These are phyloP conservation scores for Kwoniella shivajii DNA, from an alignment of 1,284 basidiomycete genomes.

Conservation along the genomic window DNA sequence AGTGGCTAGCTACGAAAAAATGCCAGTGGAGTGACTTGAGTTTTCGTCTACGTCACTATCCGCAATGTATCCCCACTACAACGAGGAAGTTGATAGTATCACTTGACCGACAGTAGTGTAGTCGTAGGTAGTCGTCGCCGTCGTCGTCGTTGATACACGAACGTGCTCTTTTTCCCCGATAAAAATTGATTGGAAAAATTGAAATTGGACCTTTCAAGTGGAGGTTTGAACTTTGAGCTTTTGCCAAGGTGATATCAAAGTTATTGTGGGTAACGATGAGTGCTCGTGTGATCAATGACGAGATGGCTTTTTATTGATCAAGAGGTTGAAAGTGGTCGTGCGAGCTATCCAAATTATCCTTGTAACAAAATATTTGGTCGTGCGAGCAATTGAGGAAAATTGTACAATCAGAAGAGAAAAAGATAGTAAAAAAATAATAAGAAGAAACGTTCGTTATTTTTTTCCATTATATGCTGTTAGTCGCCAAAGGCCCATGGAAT, in stretches of 20 bases:
- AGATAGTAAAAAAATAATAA: background rate
- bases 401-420: background rate
- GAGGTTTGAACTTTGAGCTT: background rate
- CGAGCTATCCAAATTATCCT: background rate
- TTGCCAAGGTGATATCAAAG: background rate
- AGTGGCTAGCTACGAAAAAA: background rate
- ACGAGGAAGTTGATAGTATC: background rate
- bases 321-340: conserved; percentile 7
- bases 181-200: background rate
- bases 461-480: no score
- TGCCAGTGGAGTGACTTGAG: no score
- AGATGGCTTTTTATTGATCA: background rate
- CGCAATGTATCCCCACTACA: background rate
- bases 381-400: background rate
- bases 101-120: no score
- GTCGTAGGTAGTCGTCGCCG: background rate
- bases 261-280: conserved; percentile 4
- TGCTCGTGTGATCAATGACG: conserved; percentile 9
- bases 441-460: background rate
- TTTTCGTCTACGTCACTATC: background rate
- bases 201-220: background rate
- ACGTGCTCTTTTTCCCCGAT: background rate
- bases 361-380: background rate
- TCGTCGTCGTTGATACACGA: background rate
- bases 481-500: no score